phyloP scores from a whole-genome alignment of 176 grass and related monocot species.

The bread wheat (Triticum aestivum) region DNA sequence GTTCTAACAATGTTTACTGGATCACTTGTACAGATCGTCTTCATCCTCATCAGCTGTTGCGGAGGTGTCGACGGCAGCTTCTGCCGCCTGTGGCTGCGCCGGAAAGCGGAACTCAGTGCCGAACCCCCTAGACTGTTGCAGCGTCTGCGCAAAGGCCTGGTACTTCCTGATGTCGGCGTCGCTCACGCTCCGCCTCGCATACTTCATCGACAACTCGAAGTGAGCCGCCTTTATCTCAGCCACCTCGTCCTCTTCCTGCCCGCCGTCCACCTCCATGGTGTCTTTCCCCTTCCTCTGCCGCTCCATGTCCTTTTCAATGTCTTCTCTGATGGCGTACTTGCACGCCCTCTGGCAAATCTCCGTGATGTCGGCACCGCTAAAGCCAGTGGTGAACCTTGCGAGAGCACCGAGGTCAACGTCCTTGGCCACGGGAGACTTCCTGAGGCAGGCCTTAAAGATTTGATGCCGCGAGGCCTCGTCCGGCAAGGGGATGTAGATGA shows the following conservation, averaged over 20 bases:
- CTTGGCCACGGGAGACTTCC: no score
- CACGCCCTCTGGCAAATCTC: conserved; percentile 64
- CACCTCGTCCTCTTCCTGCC: conserved; percentile 5
- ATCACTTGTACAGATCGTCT: conserved; percentile 68
- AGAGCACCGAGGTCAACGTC: no score
- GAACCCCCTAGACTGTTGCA: conserved; percentile 67
- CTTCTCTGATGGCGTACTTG: conserved; percentile 61
- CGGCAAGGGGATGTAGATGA: conserved; percentile 68
- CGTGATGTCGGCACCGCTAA: conserved; percentile 66
- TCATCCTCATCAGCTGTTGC: conserved; percentile 39
- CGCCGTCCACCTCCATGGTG: conserved; percentile 41
- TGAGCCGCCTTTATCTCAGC: conserved; percentile 52
- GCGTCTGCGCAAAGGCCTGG: conserved; percentile 61
- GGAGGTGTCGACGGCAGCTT: background rate
- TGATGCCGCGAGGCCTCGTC: conserved; percentile 51
- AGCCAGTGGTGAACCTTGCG: conserved; percentile 47
- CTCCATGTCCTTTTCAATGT: conserved; percentile 41
- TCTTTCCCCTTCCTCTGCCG: background rate
- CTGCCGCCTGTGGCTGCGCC: background rate
- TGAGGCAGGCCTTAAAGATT: conserved; percentile 51
- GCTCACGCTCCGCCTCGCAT: conserved; percentile 44
- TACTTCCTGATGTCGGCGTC: conserved; percentile 57
- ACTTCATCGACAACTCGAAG: conserved; percentile 72
- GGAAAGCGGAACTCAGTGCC: conserved; percentile 63
- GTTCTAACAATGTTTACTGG: background rate